Percentiles rank a stretch among this genome's conserved stretches.
These are phyloP conservation scores for Udeniomyces megalosporus DNA, from an alignment of 768 basidiomycete genomes.

Conservation along the genomic window DNA sequence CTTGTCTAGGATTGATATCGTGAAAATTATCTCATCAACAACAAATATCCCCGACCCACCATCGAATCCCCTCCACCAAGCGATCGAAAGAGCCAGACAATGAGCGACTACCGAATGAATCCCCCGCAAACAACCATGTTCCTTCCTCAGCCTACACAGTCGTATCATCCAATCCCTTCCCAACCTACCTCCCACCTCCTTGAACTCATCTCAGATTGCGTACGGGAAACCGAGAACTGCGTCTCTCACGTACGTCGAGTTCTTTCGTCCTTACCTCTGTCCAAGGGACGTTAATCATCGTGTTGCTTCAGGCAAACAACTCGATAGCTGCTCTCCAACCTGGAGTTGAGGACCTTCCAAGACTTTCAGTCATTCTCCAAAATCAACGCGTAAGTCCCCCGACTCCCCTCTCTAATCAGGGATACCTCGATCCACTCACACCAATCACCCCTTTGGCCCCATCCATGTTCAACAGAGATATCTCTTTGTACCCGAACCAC, in stretches of 20 bases:
- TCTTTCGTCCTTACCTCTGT: neutral
- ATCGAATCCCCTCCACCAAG: no score
- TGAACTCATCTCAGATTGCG: constrained; percentile 4
- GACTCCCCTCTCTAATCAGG: neutral
- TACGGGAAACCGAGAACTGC: constrained; percentile 10
- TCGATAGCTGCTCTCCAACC: neutral
- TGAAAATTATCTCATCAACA: no score
- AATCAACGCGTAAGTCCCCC: constrained; percentile 45
- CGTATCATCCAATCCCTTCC: no score
- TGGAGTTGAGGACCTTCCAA: constrained; percentile 39
- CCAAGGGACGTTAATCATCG: neutral
- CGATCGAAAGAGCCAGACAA: no score
- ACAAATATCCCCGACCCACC: no score
- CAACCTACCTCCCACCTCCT: neutral
- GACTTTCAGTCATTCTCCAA: constrained; percentile 51
- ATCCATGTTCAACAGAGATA: constrained; percentile 43
- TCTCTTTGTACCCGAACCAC: constrained; percentile 53
- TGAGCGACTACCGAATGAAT: no score
- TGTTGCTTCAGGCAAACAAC: neutral
- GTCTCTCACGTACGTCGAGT: constrained; percentile 2
- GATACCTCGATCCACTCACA: neutral
- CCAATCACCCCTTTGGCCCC: neutral
- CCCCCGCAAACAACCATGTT: no score
- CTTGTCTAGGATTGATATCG: no score
- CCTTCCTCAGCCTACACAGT: no score